Percentiles rank a stretch among this genome's conserved stretches.
These are phyloP conservation scores for Escovopsis sp. DNA, from an alignment of 2,329 filamentous ascomycete genomes.

Conservation along the genomic window DNA sequence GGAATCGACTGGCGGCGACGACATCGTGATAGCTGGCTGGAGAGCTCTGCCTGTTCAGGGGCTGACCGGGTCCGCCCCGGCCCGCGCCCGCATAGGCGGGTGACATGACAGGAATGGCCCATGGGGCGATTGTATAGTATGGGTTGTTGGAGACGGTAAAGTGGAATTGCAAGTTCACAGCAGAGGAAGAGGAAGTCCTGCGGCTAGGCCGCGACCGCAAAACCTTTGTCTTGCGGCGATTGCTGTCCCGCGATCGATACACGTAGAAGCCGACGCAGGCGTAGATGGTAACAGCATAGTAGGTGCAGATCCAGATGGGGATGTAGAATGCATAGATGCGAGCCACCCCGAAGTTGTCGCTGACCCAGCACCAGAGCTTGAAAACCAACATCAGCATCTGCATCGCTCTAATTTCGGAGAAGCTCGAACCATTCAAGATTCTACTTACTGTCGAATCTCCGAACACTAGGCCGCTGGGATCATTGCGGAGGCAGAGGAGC, in stretches of 20 bases:
- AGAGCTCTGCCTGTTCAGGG: too few relatives aligned
- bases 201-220: slow-evolving; percentile 4
- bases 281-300: slow-evolving; percentile 39
- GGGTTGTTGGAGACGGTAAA: too few relatives aligned
- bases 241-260: slow-evolving; percentile 19
- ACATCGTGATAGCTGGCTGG: too few relatives aligned
- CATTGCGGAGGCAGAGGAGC: slow-evolving; percentile 42
- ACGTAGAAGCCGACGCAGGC: slow-evolving; percentile 42
- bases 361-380: slow-evolving; percentile 49
- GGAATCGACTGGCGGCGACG: too few relatives aligned
- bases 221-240: not conserved
- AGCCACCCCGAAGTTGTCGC: slow-evolving; percentile 35
- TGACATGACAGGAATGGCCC: too few relatives aligned
- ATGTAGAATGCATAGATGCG: slow-evolving; percentile 47
- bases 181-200: slow-evolving; percentile 14
- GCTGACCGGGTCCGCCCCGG: too few relatives aligned
- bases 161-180: too few relatives aligned
- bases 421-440: not conserved
- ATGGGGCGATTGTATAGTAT: too few relatives aligned
- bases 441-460: slow-evolving; percentile 40
- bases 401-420: not conserved
- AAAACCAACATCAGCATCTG: not conserved
- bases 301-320: slow-evolving; percentile 45
- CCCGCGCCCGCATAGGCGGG: too few relatives aligned
- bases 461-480: slow-evolving; percentile 29